Evolutionary conservation across 345 rosid species (phyloP), one percentile per base, ranked within the genome.

Genomic region (Passiflora organensis): DNA sequence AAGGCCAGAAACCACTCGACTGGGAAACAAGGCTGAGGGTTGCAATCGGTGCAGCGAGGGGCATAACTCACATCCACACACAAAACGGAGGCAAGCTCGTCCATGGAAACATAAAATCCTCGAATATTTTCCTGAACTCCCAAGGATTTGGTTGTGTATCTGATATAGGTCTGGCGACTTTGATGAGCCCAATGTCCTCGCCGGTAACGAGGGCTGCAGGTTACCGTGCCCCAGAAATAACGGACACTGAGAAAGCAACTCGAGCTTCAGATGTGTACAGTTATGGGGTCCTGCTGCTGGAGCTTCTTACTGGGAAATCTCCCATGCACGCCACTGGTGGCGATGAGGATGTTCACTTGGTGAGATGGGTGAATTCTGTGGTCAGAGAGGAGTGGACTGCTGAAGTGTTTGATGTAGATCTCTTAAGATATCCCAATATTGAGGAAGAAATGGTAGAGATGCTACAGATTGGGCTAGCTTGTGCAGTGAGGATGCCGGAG

Each of bases 331-430:
- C 68, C 20, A 6, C 64, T 6, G 63, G 64, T 16, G 64, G 63
- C 1, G 64, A 69, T 1, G 60, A 69, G 2, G 68, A 57, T 48
- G 59, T 69, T 44, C 68, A 69, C 52, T 47, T 69, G 60, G 73
- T 63, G 55, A 63, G 73, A 20, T 69, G 73, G 73, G 73, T 69
- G 52, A 37, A 69, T 32, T 69, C 73, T 15, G 73, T 69, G 46
- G 73, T 69, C 6, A 51, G 73, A n/a, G 73, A 69, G 39, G 73
- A 69, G 47, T 69, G 73, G 73, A 69, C 73, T 28, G 73, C 68
- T 45, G 73, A 69, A 48, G 73, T 69, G 23, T 69, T 63, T 63
- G 73, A 69, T 47, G 28, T 69, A 15, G 73, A 62, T 18, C 73
- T 69, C 22, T 49, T 69, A 16, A 58, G 64, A 59, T 58, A 58